Evolutionary conservation across 2,329 filamentous ascomycete species (phyloP).

Genomic region (Fusarium goolgardi): DNA sequence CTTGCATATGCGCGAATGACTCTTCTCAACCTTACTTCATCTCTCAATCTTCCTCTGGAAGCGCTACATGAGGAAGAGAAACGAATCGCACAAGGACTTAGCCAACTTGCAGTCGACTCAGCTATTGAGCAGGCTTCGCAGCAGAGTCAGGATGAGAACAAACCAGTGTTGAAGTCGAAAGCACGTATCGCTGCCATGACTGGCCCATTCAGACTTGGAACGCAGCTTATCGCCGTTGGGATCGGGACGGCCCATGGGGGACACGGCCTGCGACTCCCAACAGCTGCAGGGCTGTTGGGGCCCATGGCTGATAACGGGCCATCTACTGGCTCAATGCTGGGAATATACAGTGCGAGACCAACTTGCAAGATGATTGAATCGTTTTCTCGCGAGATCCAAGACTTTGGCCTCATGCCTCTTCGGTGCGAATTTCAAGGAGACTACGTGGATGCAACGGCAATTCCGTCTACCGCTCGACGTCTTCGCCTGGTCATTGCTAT

Average conservation of each 20-base stretch:
- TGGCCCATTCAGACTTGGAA: constrained; percentile 74
- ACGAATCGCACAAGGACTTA: constrained; percentile 78
- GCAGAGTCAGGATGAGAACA: constrained; percentile 68
- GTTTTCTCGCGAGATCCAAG: constrained; percentile 87
- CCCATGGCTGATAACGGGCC: constrained; percentile 82
- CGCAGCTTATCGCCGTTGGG: constrained; percentile 80
- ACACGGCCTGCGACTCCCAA: constrained; percentile 77
- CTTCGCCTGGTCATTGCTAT: constrained; percentile 86
- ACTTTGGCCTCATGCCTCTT: constrained; percentile 87
- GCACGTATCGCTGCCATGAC: constrained; percentile 61
- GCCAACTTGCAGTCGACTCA: constrained; percentile 73
- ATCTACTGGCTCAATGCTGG: constrained; percentile 86
- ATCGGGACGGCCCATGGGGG: constrained; percentile 84
- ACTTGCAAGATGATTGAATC: constrained; percentile 87
- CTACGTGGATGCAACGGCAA: constrained; percentile 61
- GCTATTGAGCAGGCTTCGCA: constrained; percentile 48
- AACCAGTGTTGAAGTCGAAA: constrained; percentile 75
- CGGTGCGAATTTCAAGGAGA: constrained; percentile 59
- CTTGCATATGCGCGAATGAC: constrained; percentile 78
- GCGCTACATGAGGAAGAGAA: constrained; percentile 77
- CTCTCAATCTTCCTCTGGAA: constrained; percentile 73
- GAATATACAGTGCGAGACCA: constrained; percentile 88
- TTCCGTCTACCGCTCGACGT: constrained; percentile 70
- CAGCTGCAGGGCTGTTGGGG: constrained; percentile 82
- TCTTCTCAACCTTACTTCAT: constrained; percentile 76